These are phyloP conservation scores for Phytophthora niederhauseri DNA, from an alignment of 352 stramenopile genomes.

Conservation along the genomic window DNA sequence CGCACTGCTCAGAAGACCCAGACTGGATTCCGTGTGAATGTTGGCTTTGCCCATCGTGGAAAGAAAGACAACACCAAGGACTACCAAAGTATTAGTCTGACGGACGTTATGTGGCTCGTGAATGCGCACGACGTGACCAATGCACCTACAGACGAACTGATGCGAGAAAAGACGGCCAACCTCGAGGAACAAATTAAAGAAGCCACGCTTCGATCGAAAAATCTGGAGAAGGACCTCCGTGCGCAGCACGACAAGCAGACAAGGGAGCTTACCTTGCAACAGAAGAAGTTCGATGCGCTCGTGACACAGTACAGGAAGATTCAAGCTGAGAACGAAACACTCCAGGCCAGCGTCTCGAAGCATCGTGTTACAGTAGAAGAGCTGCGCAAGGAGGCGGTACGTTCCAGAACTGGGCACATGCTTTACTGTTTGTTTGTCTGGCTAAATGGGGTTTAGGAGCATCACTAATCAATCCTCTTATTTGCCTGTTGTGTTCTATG, in stretches of 20 bases:
- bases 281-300: slow-evolving; percentile 83
- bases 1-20: slow-evolving; percentile 87
- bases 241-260: slow-evolving; percentile 77
- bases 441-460: not conserved
- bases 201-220: slow-evolving; percentile 68
- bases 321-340: slow-evolving; percentile 77
- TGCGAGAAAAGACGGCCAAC: slow-evolving; percentile 89
- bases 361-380: slow-evolving; percentile 73
- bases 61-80: slow-evolving; percentile 91
- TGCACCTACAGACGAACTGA: slow-evolving; percentile 81
- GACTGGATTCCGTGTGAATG: slow-evolving; percentile 84
- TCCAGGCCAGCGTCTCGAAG: slow-evolving; percentile 67
- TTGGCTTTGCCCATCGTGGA: slow-evolving; percentile 83
- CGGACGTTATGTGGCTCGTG: slow-evolving; percentile 85
- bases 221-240: slow-evolving; percentile 75
- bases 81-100: slow-evolving; percentile 87
- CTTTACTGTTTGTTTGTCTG: too few relatives aligned
- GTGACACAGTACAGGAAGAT: slow-evolving; percentile 86
- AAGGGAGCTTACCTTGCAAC: slow-evolving; percentile 68
- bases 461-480: slow-evolving; percentile 7
- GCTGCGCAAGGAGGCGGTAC: slow-evolving; percentile 85
- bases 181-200: slow-evolving; percentile 91
- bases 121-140: slow-evolving; percentile 76
- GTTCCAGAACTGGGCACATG: too few relatives aligned
- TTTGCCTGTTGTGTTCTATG: slow-evolving; percentile 13